Evolutionary conservation across 306 rosid species (phyloP), one percentile per base, ranked within the genome.

Genomic region (Medicago ruthenica): DNA sequence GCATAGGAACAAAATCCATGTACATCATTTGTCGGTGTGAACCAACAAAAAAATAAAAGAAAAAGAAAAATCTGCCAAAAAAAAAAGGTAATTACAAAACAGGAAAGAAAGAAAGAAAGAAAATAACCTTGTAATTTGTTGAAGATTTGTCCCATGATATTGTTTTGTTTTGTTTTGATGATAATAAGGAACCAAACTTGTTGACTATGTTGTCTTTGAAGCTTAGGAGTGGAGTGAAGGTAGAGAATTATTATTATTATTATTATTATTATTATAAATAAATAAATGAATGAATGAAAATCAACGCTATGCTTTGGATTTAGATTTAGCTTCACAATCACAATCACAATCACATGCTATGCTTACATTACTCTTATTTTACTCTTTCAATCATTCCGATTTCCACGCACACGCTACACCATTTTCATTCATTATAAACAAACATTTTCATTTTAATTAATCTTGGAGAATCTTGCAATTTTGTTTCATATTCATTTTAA

Each of bases 141-240:
- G 9, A 55, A 18, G 62, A 55, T 55, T 55, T 55, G 62, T 20
- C 62, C 62, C 62, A 55, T 55, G 59, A 34, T 34, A 34, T 6
- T 34, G 37, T 34, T 34, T 31, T 31, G 36, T 34, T 4, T 6
- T 34, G 37, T 34, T 34, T 31, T 31, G 36, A 53, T 51, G 24
- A 17, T 14, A 4, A 48, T 14, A 5, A 16, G 6, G 58, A 14
- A 47, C 5, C 8, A 50, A 5, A n/a, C 1, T 51, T 51, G 57
- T 51, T 16, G 51, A 45, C 16, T 45, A 24, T 47, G 4, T 55
- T 9, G 7, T 55, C 31, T 55, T 55, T 11, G 1, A 20, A 55
- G 7, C 1, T 9, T 55, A 14, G 27, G 27, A 20, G 34, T 50
- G 21, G 20, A 50, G 57, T 50, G 57, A 50, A 50, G 57, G n/a